phyloP scores from a whole-genome alignment of 352 stramenopile genomes.

The Phytophthora hibernalis region DNA sequence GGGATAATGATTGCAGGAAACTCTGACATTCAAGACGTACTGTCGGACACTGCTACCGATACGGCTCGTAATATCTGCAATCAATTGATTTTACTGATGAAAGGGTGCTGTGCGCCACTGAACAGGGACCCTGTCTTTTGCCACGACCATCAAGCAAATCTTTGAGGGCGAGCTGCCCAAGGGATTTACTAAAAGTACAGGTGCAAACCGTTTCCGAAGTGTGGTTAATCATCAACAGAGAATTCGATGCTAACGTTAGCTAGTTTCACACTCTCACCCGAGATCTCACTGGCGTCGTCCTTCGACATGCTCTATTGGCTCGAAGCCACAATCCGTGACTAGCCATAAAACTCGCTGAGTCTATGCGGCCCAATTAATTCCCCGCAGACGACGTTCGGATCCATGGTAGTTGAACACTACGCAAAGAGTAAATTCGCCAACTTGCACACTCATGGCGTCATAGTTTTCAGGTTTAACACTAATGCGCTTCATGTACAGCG shows the following conservation, averaged over 20 bases:
- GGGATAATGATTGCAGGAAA: no score
- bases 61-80: no score
- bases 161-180: conserved; percentile 57
- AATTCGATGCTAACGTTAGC: conserved; percentile 41
- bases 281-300: conserved; percentile 35
- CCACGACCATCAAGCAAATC: conserved; percentile 66
- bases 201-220: background rate
- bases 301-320: conserved; percentile 56
- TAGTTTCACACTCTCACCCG: conserved; percentile 42
- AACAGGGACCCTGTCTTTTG: conserved; percentile 60
- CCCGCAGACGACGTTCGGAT: conserved; percentile 46
- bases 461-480: conserved; percentile 50
- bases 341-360: conserved; percentile 67
- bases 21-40: no score
- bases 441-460: conserved; percentile 79
- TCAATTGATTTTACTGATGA: no score
- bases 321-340: conserved; percentile 54
- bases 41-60: no score
- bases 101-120: conserved; percentile 49
- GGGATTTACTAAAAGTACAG: background rate
- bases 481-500: conserved; percentile 56
- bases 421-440: conserved; percentile 95
- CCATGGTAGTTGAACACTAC: conserved; percentile 62
- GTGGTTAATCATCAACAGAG: conserved; percentile 19
- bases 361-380: conserved; percentile 70